Evolutionary conservation across 495 filamentous ascomycete species (phyloP).

Genomic region (Cryomyces antarcticus): DNA sequence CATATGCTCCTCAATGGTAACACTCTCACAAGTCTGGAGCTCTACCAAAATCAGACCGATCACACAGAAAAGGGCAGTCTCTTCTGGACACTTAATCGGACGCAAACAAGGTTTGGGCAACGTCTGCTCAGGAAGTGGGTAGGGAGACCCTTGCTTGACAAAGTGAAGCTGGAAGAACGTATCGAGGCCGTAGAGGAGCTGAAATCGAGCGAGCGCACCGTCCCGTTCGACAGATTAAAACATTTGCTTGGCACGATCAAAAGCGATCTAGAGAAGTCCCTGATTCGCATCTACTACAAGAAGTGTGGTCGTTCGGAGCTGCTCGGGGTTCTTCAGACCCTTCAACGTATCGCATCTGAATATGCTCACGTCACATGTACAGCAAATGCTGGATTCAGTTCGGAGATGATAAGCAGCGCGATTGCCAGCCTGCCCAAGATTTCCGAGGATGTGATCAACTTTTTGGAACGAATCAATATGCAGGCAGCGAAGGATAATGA

Average conservation of each 20-base stretch:
- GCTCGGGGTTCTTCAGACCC: constrained; percentile 59
- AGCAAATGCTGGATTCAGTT: constrained; percentile 53
- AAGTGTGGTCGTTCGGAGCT: constrained; percentile 80
- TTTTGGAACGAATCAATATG: constrained; percentile 69
- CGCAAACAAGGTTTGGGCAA: constrained; percentile 74
- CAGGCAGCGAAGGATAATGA: constrained; percentile 72
- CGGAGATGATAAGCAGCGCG: constrained; percentile 47
- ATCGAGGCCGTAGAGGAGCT: constrained; percentile 80
- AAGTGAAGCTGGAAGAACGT: constrained; percentile 56
- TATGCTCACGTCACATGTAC: constrained; percentile 45
- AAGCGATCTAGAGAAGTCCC: constrained; percentile 71
- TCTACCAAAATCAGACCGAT: constrained; percentile 91
- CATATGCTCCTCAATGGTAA: constrained; percentile 97
- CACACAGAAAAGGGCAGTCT: constrained; percentile 70
- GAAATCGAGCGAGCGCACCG: constrained; percentile 39
- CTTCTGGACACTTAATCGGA: constrained; percentile 91
- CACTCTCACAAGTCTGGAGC: constrained; percentile 79
- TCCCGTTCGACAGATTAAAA: constrained; percentile 51
- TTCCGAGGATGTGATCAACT: constrained; percentile 40
- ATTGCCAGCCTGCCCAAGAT: constrained; percentile 64
- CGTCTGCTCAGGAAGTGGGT: constrained; percentile 87
- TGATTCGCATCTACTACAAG: constrained; percentile 85
- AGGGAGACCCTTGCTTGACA: constrained; percentile 72
- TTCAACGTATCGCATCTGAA: constrained; percentile 60
- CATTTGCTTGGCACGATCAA: constrained; percentile 47